phyloP scores from a whole-genome alignment of 441 rosid species.

The Populus hybrid region DNA sequence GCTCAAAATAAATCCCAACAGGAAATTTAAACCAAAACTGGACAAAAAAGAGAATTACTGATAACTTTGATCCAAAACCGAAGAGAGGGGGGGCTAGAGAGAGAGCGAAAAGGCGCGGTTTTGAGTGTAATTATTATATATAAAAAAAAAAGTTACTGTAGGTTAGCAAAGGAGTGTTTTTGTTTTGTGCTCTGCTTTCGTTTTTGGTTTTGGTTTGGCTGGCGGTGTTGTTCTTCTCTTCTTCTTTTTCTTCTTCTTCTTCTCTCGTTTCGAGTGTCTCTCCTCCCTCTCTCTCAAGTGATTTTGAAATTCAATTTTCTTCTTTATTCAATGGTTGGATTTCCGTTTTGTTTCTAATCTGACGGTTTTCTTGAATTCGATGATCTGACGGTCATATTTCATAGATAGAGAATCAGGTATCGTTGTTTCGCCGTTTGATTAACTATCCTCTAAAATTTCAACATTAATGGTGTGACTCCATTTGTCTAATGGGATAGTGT shows the following conservation, averaged over 20 bases:
- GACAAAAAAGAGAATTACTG: background rate
- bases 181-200: background rate
- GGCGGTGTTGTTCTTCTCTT: conserved; percentile 30
- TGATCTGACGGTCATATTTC: conserved; percentile 56
- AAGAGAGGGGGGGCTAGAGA: conserved; percentile 17
- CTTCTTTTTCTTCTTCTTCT: conserved; percentile 24
- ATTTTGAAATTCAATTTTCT: conserved; percentile 78
- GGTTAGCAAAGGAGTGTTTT: background rate
- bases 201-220: background rate
- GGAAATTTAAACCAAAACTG: conserved; percentile 1
- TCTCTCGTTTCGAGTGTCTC: conserved; percentile 16
- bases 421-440: conserved; percentile 49
- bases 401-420: conserved; percentile 29
- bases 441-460: background rate
- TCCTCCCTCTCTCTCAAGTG: conserved; percentile 77
- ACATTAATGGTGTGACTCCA: background rate
- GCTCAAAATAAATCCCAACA: conserved; percentile 23
- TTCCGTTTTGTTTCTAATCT: conserved; percentile 27
- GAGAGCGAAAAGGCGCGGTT: background rate
- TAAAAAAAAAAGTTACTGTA: too few species aligned
- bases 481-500: background rate
- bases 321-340: conserved; percentile 60
- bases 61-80: background rate
- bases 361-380: conserved; percentile 19
- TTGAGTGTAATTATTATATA: background rate